Evolutionary conservation across 805 yeast genomes (phyloP).

Genomic region (Pichia nanzhaoensis): DNA sequence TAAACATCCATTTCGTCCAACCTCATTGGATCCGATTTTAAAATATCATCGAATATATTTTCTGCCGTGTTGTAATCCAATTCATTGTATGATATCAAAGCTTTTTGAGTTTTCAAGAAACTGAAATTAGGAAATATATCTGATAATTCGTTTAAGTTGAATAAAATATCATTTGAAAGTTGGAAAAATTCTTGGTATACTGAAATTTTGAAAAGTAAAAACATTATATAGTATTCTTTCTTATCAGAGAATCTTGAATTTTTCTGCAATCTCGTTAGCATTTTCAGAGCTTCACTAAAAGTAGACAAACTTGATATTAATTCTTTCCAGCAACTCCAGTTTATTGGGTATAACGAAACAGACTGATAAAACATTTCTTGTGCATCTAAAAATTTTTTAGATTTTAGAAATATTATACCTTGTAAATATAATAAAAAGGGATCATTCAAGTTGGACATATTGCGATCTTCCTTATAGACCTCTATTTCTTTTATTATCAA

Average conservation of each 20-base stretch:
- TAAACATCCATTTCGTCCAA: conserved; percentile 88
- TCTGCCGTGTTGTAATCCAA: conserved; percentile 82
- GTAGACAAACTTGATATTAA: conserved; percentile 53
- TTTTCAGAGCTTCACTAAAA: conserved; percentile 50
- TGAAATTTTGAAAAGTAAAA: conserved; percentile 54
- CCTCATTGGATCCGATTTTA: conserved; percentile 72
- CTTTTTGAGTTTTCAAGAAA: conserved; percentile 74
- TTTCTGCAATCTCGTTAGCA: conserved; percentile 34
- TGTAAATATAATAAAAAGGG: conserved; percentile 66
- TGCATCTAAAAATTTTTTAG: conserved; percentile 56
- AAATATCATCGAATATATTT: conserved; percentile 64
- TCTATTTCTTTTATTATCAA: conserved; percentile 39
- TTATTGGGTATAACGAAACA: conserved; percentile 63
- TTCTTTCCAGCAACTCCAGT: conserved; percentile 94
- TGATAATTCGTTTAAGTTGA: conserved; percentile 43
- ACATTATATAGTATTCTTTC: conserved; percentile 26
- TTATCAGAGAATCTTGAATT: conserved; percentile 29
- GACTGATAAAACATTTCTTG: conserved; percentile 55
- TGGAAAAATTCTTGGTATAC: conserved; percentile 76
- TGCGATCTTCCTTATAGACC: conserved; percentile 18
- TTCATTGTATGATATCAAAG: conserved; percentile 75
- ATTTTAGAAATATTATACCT: conserved; percentile 62
- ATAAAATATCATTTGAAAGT: conserved; percentile 44
- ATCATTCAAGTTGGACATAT: conserved; percentile 24
- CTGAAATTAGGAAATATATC: conserved; percentile 64